Evolutionary conservation across 176 grass and related monocot genomes (phyloP).

Genomic region (Bromus sterilis): DNA sequence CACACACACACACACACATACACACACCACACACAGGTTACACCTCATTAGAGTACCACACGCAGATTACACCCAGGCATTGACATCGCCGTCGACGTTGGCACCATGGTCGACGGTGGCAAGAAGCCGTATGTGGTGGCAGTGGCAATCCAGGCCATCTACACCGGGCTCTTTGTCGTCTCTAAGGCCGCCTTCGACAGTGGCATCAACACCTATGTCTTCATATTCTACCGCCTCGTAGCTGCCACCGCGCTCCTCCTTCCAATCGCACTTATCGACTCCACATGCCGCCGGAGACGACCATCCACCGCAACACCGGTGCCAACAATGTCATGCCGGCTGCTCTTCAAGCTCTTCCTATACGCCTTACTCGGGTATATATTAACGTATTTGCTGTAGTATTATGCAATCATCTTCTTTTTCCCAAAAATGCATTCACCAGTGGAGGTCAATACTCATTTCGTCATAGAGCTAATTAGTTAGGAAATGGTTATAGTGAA

Average conservation of each 20-base stretch:
- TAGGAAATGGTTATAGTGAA: too few species aligned
- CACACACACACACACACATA: too few species aligned
- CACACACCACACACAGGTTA: background rate
- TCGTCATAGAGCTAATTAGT: background rate
- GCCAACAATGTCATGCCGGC: background rate
- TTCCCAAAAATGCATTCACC: too few species aligned
- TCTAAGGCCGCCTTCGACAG: slow-evolving; percentile 45
- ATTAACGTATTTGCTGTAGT: background rate
- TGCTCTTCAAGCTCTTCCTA: slow-evolving; percentile 47
- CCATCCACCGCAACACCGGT: background rate
- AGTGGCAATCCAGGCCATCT: slow-evolving; percentile 36
- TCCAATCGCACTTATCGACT: background rate
- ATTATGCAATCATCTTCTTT: too few species aligned
- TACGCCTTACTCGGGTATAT: slow-evolving; percentile 45
- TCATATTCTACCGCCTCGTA: slow-evolving; percentile 57
- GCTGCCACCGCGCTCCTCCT: background rate
- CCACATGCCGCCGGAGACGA: background rate
- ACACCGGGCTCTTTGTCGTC: slow-evolving; percentile 39
- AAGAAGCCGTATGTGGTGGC: slow-evolving; percentile 37
- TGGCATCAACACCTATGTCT: slow-evolving; percentile 48
- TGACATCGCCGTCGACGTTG: background rate
- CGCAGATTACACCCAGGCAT: background rate
- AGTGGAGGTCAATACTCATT: too few species aligned
- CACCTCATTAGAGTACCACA: background rate
- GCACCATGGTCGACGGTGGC: background rate